Percentiles rank a stretch among this genome's conserved stretches.
These are phyloP conservation scores for Terfezia claveryi DNA, from an alignment of 495 filamentous ascomycete genomes.

Conservation along the genomic window DNA sequence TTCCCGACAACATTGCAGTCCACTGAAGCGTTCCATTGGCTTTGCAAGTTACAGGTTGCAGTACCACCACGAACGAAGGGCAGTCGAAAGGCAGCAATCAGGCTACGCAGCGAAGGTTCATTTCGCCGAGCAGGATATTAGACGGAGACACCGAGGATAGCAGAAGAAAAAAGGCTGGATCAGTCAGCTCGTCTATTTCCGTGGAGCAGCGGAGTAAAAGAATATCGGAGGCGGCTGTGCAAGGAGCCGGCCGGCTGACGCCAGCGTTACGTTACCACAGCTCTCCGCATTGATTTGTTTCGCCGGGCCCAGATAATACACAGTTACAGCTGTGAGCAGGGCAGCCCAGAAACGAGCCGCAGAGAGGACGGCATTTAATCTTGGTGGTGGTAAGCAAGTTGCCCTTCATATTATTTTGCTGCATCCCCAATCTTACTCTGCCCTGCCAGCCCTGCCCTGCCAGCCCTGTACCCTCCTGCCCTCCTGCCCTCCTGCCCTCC, in stretches of 20 bases:
- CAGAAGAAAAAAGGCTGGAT: background rate
- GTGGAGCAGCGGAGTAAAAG: background rate
- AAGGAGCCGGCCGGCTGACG: background rate
- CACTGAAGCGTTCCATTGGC: background rate
- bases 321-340: background rate
- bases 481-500: no score
- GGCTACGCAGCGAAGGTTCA: background rate
- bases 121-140: no score
- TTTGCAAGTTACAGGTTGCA: background rate
- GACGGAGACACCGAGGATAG: background rate
- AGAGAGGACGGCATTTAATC: background rate
- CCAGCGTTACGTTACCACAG: background rate
- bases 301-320: background rate
- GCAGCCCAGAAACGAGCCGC: background rate
- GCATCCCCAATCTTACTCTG: no score
- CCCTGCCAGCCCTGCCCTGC: no score
- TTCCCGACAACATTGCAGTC: background rate
- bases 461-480: no score
- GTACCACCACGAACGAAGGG: background rate
- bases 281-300: background rate
- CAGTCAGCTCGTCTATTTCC: background rate
- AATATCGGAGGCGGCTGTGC: background rate
- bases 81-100: background rate
- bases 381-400: background rate
- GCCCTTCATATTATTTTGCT: no score